These are phyloP conservation scores for Chlamydomonas sphaeroides DNA, from an alignment of 139 green algal species.

Conservation along the genomic window DNA sequence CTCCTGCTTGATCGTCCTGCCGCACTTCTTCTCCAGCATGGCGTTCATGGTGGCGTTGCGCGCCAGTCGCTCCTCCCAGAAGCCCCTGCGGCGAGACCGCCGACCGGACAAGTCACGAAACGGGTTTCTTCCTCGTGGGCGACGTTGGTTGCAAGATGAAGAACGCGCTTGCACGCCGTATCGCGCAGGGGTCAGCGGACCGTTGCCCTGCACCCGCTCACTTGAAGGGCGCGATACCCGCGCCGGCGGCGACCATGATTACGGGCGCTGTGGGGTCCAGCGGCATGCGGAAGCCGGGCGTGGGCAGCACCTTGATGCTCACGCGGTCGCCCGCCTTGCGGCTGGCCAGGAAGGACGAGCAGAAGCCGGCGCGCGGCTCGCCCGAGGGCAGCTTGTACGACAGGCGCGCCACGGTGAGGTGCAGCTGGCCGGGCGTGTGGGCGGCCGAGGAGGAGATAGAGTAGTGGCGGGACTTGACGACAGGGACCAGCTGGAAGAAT, in stretches of 20 bases:
- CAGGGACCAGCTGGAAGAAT: constrained; percentile 39
- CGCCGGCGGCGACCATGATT: constrained; percentile 55
- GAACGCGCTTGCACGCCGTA: too few relatives aligned
- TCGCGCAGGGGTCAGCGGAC: too few relatives aligned
- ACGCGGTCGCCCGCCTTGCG: neutral
- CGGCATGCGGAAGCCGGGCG: constrained; percentile 51
- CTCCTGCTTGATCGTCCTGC: neutral
- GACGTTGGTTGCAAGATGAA: too few relatives aligned
- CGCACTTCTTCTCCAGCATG: constrained; percentile 3
- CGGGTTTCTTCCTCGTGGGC: too few relatives aligned
- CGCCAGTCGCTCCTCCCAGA: constrained; percentile 25
- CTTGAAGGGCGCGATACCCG: constrained; percentile 56
- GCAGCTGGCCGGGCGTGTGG: neutral
- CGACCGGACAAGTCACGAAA: too few relatives aligned
- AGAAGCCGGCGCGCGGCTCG: constrained; percentile 24
- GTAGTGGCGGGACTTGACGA: constrained; percentile 49
- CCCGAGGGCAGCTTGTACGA: constrained; percentile 19
- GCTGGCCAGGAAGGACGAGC: constrained; percentile 31
- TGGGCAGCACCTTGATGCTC: constrained; percentile 19
- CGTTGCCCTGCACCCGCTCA: neutral
- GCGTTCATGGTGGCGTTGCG: neutral
- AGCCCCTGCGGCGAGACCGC: neutral
- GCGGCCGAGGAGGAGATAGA: constrained; percentile 11
- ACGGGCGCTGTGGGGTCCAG: constrained; percentile 34
- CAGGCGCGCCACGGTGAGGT: constrained; percentile 18